A percentile compares a stretch with the other conserved stretches of the same genome.
phyloP scores from a whole-genome alignment of 805 yeast species.

The Ogataea methanolica region DNA sequence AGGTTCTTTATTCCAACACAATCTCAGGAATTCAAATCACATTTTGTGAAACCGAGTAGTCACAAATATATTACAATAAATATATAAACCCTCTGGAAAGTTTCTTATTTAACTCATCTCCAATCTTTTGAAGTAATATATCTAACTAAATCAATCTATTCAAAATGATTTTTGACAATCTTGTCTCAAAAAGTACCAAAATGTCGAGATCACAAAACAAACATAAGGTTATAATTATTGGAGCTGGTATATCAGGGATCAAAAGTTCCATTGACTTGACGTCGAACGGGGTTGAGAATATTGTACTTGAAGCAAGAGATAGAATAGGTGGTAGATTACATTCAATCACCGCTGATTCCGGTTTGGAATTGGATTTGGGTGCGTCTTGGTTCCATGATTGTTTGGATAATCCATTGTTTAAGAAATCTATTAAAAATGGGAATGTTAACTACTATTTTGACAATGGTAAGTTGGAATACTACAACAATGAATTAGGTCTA shows the following conservation, averaged over 20 bases:
- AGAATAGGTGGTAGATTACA: slow-evolving; percentile 66
- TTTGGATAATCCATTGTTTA: slow-evolving; percentile 56
- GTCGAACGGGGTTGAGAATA: slow-evolving; percentile 32
- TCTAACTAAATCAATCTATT: no score
- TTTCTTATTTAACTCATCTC: no score
- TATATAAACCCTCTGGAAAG: no score
- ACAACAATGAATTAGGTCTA: slow-evolving; percentile 20
- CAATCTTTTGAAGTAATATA: no score
- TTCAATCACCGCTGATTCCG: slow-evolving; percentile 32
- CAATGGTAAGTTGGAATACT: slow-evolving; percentile 21
- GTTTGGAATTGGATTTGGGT: slow-evolving; percentile 59
- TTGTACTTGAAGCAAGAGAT: slow-evolving; percentile 47
- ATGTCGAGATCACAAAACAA: no score
- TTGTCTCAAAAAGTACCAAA: no score
- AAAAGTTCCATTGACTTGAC: slow-evolving; percentile 42
- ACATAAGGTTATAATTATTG: slow-evolving; percentile 39
- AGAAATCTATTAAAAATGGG: slow-evolving; percentile 34
- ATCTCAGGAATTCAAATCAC: no score
- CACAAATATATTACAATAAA: no score
- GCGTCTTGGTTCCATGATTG: slow-evolving; percentile 93
- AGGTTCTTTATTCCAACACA: no score
- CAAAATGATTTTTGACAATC: no score
- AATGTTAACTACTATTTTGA: slow-evolving; percentile 29
- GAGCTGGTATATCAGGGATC: slow-evolving; percentile 52
- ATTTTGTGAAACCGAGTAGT: no score